Conservation (phyloP, 345 rosid species). For the Gossypium arboreum region DNA sequence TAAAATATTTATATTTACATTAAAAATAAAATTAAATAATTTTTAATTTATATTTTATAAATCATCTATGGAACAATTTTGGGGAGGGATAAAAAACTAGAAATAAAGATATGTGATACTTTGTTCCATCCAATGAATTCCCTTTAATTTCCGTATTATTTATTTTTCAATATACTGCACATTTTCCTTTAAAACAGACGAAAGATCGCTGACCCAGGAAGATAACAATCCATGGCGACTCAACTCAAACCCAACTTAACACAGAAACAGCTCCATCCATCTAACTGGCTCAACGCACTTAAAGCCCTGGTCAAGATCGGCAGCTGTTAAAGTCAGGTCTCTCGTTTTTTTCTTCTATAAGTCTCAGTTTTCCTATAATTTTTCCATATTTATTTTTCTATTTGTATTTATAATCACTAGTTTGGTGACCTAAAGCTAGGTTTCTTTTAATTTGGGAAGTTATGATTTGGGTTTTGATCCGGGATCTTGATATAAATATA, state of each 20-base stretch:
- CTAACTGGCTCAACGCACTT: background rate
- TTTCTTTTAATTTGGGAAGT: constrained; percentile 4
- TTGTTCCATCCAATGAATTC: no score
- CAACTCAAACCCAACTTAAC: constrained; percentile 27
- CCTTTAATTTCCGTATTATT: no score
- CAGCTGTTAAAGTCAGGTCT: constrained; percentile 16
- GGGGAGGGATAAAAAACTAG: no score
- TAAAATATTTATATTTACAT: no score
- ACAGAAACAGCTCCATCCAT: background rate
- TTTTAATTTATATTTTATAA: no score
- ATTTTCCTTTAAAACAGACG: no score
- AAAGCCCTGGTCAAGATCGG: background rate
- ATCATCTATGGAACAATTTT: no score
- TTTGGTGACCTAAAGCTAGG: constrained; percentile 21
- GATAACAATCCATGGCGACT: constrained; percentile 20
- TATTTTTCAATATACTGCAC: no score
- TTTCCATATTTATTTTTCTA: background rate
- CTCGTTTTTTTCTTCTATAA: background rate
- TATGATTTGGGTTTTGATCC: background rate
- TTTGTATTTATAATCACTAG: constrained; percentile 9
- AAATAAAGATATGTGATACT: no score
- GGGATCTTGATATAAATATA: background rate
- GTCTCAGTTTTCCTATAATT: background rate
- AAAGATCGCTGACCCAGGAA: background rate
- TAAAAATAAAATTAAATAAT: no score